Evolutionary conservation across 1,284 basidiomycete species (phyloP).

Genomic region (Cutaneotrichosporon sp.): DNA sequence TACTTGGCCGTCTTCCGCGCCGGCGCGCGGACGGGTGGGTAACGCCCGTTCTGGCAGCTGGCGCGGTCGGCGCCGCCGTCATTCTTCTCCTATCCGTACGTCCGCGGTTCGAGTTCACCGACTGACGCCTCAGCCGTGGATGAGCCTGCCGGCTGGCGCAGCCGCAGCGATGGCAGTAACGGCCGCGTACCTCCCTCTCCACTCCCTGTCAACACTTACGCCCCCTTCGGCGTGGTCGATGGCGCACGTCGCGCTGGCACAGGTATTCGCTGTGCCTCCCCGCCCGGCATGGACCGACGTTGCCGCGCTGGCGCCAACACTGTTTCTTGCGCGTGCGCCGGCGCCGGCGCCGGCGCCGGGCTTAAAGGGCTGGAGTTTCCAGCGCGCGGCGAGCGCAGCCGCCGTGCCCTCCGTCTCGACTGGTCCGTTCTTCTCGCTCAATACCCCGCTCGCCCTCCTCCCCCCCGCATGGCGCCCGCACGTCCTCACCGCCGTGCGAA

Average conservation of each 20-base stretch:
- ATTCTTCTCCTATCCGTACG: not conserved
- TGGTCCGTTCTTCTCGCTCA: not conserved
- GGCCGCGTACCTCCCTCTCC: slow-evolving; percentile 23
- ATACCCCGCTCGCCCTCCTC: slow-evolving; percentile 14
- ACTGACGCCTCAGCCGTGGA: not conserved
- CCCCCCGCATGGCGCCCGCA: slow-evolving; percentile 56
- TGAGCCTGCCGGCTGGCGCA: not conserved
- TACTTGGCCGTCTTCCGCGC: not conserved
- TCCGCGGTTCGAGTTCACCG: not conserved
- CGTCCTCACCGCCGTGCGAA: slow-evolving; percentile 80
- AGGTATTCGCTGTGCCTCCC: slow-evolving; percentile 38
- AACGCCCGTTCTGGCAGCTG: not conserved
- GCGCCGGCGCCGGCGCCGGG: not conserved
- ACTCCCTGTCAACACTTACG: not conserved
- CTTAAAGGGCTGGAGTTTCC: not conserved
- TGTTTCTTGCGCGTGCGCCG: not conserved
- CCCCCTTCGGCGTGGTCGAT: slow-evolving; percentile 9
- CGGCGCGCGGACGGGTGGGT: not conserved
- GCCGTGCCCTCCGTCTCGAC: not conserved
- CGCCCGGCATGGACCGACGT: slow-evolving; percentile 23
- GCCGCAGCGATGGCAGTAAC: not conserved
- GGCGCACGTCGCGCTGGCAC: slow-evolving; percentile 23
- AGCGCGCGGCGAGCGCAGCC: not conserved
- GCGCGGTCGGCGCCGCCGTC: not conserved
- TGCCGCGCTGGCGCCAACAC: slow-evolving; percentile 20